phyloP scores from a whole-genome alignment of 2,329 filamentous ascomycete genomes.

The Paraphoma chrysanthemicola region DNA sequence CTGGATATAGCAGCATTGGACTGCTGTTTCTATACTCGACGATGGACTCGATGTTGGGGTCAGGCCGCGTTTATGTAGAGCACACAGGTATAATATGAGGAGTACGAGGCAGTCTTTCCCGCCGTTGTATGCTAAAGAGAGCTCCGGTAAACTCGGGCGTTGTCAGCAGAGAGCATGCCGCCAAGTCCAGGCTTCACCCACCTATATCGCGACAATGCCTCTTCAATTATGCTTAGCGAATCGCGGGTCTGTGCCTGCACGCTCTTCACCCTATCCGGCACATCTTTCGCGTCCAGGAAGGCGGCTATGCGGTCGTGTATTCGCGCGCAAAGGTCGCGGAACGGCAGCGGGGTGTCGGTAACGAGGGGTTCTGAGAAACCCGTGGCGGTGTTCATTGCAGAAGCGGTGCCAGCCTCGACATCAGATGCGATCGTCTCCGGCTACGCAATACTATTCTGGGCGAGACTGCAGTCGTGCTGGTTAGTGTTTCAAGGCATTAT shows the following conservation, averaged over 20 bases:
- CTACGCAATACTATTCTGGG: conserved; percentile 14
- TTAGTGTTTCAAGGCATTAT: conserved; percentile 30
- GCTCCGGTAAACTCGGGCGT: conserved; percentile 69
- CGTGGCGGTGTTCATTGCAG: conserved; percentile 46
- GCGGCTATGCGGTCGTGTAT: conserved; percentile 67
- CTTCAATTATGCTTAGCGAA: conserved; percentile 75
- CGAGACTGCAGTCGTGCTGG: conserved; percentile 23
- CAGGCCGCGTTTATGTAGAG: conserved; percentile 53
- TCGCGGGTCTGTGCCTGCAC: conserved; percentile 78
- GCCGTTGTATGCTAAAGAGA: conserved; percentile 95
- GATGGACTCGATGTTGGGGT: conserved; percentile 26
- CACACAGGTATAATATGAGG: conserved; percentile 81
- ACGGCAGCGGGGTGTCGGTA: conserved; percentile 55
- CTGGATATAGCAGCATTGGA: conserved; percentile 90
- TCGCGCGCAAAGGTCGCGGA: conserved; percentile 54
- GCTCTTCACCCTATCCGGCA: conserved; percentile 63
- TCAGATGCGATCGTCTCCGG: conserved; percentile 31
- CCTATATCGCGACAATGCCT: conserved; percentile 78
- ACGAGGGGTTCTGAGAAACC: conserved; percentile 43
- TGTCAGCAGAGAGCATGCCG: conserved; percentile 6
- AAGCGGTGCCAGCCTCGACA: conserved; percentile 40
- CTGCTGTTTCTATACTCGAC: conserved; percentile 43
- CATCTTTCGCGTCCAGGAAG: conserved; percentile 69
- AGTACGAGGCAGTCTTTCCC: conserved; percentile 97
- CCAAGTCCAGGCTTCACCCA: conserved; percentile 52